Evolutionary conservation across 768 basidiomycete species (phyloP).

Genomic region (Podaxis sp.): DNA sequence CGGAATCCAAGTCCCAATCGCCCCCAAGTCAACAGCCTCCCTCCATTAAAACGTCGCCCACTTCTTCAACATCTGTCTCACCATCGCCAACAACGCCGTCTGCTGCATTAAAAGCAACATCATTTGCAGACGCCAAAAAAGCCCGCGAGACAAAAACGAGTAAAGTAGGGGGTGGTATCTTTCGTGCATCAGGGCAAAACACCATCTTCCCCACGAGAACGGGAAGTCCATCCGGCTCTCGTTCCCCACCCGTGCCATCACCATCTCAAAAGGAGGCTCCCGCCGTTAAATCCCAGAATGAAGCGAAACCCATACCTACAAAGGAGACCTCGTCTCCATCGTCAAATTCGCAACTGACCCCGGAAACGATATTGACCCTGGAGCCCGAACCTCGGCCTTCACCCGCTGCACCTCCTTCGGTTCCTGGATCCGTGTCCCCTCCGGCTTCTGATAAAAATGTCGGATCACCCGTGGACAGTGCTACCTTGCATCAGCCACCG

Average conservation of each 20-base stretch:
- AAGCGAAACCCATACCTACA: not conserved
- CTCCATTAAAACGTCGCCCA: constrained; percentile 4
- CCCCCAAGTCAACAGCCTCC: constrained; percentile 8
- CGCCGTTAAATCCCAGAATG: not conserved
- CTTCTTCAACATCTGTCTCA: constrained; percentile 1
- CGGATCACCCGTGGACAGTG: not conserved
- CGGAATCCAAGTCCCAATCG: constrained; percentile 5
- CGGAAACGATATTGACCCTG: no score
- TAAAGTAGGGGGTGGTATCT: constrained; percentile 70
- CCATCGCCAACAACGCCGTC: not conserved
- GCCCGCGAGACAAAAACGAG: constrained; percentile 47
- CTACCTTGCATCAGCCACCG: constrained; percentile 27
- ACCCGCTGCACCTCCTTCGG: not conserved
- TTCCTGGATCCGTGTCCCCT: not conserved
- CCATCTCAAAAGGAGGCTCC: not conserved
- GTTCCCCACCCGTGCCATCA: not conserved
- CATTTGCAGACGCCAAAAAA: constrained; percentile 61
- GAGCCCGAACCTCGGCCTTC: not conserved
- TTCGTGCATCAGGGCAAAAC: constrained; percentile 60
- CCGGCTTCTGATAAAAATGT: not conserved
- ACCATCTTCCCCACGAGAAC: constrained; percentile 48
- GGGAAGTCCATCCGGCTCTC: not conserved
- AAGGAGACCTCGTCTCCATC: not conserved
- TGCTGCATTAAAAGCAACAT: constrained; percentile 24
- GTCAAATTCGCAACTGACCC: not conserved